These are phyloP conservation scores for Nemania sp. DNA, from an alignment of 2,329 filamentous ascomycete species.

Conservation along the genomic window DNA sequence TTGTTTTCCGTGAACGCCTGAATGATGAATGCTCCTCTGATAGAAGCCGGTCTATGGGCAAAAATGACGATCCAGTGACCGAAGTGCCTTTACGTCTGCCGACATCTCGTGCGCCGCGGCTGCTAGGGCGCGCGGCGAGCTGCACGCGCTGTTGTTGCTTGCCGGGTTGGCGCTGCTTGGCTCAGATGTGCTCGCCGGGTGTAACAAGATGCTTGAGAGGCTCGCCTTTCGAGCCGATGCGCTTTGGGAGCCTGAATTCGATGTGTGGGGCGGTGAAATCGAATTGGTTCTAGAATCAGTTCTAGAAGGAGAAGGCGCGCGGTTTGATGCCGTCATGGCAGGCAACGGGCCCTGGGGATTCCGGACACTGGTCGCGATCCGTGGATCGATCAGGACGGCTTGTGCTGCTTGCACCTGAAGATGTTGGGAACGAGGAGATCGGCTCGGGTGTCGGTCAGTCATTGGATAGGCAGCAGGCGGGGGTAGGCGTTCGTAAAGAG, in stretches of 20 bases:
- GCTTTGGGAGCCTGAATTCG: slow-evolving; percentile 41
- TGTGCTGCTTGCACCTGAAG: slow-evolving; percentile 50
- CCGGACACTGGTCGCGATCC: slow-evolving; percentile 42
- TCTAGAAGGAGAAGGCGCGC: slow-evolving; percentile 50
- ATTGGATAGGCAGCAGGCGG: slow-evolving; percentile 34
- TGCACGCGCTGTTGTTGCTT: slow-evolving; percentile 49
- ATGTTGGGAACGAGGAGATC: slow-evolving; percentile 51
- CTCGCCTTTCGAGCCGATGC: slow-evolving; percentile 48
- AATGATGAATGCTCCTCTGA: slow-evolving; percentile 33
- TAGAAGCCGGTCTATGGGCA: slow-evolving; percentile 37
- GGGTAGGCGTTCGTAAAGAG: slow-evolving; percentile 36
- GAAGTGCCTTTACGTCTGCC: slow-evolving; percentile 68
- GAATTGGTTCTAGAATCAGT: slow-evolving; percentile 53
- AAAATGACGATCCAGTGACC: slow-evolving; percentile 67
- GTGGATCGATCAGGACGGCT: slow-evolving; percentile 47
- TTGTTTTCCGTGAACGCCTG: slow-evolving; percentile 30
- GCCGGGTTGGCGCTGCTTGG: slow-evolving; percentile 50
- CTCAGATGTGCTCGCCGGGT: slow-evolving; percentile 55
- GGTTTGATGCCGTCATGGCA: slow-evolving; percentile 40
- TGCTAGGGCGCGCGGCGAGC: slow-evolving; percentile 52
- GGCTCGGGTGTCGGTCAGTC: slow-evolving; percentile 37
- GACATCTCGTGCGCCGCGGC: slow-evolving; percentile 36
- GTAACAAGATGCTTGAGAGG: slow-evolving; percentile 54
- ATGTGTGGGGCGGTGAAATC: slow-evolving; percentile 53
- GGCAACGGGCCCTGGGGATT: slow-evolving; percentile 52